Percentiles rank a stretch among this genome's conserved stretches.
Evolutionary conservation across 352 stramenopile genomes (phyloP).

Genomic region (Peronospora belbahrii): DNA sequence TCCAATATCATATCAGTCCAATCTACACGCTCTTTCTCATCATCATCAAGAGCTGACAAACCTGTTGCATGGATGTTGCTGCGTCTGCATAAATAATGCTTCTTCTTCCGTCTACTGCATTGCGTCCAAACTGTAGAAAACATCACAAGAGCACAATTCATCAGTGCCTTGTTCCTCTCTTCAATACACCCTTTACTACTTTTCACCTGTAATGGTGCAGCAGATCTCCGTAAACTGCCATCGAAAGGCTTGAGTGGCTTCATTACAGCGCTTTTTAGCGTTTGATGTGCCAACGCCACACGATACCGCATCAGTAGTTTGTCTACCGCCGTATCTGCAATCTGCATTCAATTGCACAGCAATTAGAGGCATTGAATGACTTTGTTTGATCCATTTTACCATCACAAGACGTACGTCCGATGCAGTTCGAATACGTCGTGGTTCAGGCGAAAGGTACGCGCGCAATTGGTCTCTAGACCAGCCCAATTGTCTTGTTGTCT

Average conservation of each 20-base stretch:
- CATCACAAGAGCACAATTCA: conserved; percentile 7
- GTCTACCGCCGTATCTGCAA: conserved; percentile 50
- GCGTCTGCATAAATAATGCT: conserved; percentile 34
- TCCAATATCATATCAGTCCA: neutral
- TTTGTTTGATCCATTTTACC: no score
- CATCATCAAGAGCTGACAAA: conserved; percentile 5
- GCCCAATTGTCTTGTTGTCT: conserved; percentile 41
- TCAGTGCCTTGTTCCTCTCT: neutral
- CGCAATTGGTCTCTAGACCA: conserved; percentile 47
- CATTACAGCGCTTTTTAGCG: conserved; percentile 18
- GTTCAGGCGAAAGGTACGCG: conserved; percentile 44
- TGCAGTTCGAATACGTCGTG: conserved; percentile 26
- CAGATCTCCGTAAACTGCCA: conserved; percentile 32
- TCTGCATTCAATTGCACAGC: conserved; percentile 16
- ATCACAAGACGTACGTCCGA: conserved; percentile 22
- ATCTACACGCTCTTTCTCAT: neutral
- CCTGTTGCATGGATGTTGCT: conserved; percentile 29
- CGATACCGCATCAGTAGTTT: conserved; percentile 58
- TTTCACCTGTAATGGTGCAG: conserved; percentile 33
- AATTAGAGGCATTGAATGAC: neutral
- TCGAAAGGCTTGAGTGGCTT: conserved; percentile 32
- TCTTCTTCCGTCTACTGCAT: conserved; percentile 22
- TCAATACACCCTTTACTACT: neutral
- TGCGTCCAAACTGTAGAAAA: conserved; percentile 31
- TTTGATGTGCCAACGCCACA: conserved; percentile 35